Conservation (phyloP, 768 basidiomycete genomes). For the Calocybe cyanea region DNA sequence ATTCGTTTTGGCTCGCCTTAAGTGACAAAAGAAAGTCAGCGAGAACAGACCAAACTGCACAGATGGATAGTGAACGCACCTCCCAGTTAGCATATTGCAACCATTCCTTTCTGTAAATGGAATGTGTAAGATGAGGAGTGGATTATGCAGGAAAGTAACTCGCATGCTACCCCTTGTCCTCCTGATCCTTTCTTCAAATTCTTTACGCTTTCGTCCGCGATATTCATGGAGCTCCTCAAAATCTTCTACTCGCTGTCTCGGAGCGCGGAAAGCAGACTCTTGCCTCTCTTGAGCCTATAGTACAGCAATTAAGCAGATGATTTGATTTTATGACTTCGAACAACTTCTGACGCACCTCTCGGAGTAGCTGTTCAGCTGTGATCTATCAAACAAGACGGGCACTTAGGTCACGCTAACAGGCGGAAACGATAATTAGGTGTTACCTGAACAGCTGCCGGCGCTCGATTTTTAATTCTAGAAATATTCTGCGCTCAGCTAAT, state of each 20-base stretch:
- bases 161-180: constrained; percentile 80
- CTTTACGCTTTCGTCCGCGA: constrained; percentile 85
- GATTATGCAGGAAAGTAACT: constrained; percentile 19
- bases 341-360: constrained; percentile 57
- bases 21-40: constrained; percentile 1
- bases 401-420: not conserved
- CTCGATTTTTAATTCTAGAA: constrained; percentile 87
- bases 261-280: constrained; percentile 87
- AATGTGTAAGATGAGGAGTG: not conserved
- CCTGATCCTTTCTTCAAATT: constrained; percentile 87
- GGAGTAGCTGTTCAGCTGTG: constrained; percentile 95
- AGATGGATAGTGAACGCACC: constrained; percentile 31
- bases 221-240: constrained; percentile 92
- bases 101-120: constrained; percentile 70
- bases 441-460: constrained; percentile 90
- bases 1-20: constrained; percentile 95
- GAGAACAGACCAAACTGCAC: not conserved
- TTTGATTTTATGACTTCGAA: not conserved
- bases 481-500: not conserved
- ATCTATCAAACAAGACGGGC: constrained; percentile 51
- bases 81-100: constrained; percentile 86
- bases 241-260: constrained; percentile 94
- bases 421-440: constrained; percentile 22
- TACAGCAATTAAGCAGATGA: not conserved
- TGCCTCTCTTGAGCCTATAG: constrained; percentile 92